Percentiles rank a stretch among this genome's conserved stretches.
These are phyloP conservation scores for Tolypocladium nubicola DNA, from an alignment of 2,329 filamentous ascomycete genomes.

Conservation along the genomic window DNA sequence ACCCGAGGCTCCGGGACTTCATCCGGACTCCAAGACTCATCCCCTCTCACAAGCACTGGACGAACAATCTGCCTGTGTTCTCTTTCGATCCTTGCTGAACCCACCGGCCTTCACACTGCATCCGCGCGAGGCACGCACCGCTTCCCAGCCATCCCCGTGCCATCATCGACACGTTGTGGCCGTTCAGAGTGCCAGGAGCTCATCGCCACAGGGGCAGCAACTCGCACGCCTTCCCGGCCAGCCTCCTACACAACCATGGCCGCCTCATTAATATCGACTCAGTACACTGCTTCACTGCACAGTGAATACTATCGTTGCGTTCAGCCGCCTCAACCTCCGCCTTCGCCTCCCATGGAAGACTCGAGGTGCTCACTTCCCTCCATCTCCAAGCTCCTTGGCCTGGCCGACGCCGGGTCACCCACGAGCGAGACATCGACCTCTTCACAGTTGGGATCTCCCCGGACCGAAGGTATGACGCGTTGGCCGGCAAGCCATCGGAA, in stretches of 20 bases:
- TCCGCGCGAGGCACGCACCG: not conserved
- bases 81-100: not conserved
- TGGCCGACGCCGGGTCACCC: constrained; percentile 61
- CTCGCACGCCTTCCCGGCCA: not conserved
- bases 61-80: not conserved
- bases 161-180: not conserved
- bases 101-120: not conserved
- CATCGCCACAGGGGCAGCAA: not conserved
- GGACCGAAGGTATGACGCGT: constrained; percentile 16
- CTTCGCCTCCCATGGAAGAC: constrained; percentile 68
- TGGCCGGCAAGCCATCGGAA: not conserved
- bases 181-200: not conserved
- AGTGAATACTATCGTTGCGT: constrained; percentile 24
- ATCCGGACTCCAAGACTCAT: constrained; percentile 3
- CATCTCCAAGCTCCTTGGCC: constrained; percentile 79
- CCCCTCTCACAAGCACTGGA: not conserved
- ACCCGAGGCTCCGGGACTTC: not conserved
- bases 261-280: constrained; percentile 18
- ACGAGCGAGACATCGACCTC: constrained; percentile 44
- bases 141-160: not conserved
- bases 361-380: constrained; percentile 81
- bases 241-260: constrained; percentile 7
- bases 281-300: constrained; percentile 7
- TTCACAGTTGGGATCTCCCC: constrained; percentile 26
- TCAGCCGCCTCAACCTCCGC: constrained; percentile 51